Conservation (phyloP, 2,329 filamentous ascomycete species). For the Pseudocercospora fijiensis region DNA sequence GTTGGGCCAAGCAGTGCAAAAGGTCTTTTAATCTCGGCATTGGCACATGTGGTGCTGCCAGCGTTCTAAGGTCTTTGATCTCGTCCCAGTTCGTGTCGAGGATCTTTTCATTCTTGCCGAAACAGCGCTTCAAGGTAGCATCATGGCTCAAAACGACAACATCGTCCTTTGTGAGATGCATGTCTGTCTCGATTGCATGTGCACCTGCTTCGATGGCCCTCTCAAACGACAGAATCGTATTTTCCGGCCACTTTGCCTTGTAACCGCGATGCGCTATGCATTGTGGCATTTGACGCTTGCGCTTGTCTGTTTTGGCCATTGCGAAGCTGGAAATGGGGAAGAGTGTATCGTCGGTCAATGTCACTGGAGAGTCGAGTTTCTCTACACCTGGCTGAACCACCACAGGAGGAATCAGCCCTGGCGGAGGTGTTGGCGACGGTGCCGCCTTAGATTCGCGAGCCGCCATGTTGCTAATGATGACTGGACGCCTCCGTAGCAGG, state of each 20-base stretch:
- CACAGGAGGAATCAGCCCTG: constrained; percentile 30
- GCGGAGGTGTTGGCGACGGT: constrained; percentile 14
- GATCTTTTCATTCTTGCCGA: constrained; percentile 69
- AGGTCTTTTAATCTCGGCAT: constrained; percentile 76
- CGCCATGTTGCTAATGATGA: neutral
- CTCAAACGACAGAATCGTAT: constrained; percentile 76
- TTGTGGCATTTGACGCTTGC: constrained; percentile 53
- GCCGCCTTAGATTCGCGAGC: constrained; percentile 1
- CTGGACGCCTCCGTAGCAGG: constrained; percentile 5
- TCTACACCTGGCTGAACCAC: constrained; percentile 35
- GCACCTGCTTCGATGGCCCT: constrained; percentile 71
- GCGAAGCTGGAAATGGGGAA: constrained; percentile 31
- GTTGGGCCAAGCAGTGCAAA: constrained; percentile 66
- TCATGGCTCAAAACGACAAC: constrained; percentile 76
- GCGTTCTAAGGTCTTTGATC: constrained; percentile 65
- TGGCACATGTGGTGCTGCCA: constrained; percentile 64
- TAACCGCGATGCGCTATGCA: constrained; percentile 77
- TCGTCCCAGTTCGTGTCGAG: constrained; percentile 75
- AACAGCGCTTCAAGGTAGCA: constrained; percentile 74
- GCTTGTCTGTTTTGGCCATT: constrained; percentile 25
- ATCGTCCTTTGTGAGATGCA: constrained; percentile 78
- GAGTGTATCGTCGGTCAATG: constrained; percentile 25
- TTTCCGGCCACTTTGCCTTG: constrained; percentile 78
- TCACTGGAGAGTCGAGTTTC: constrained; percentile 30
- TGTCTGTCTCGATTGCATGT: constrained; percentile 82